These are phyloP conservation scores for Melanogaster broomeanus DNA, from an alignment of 768 basidiomycete species.

Conservation along the genomic window DNA sequence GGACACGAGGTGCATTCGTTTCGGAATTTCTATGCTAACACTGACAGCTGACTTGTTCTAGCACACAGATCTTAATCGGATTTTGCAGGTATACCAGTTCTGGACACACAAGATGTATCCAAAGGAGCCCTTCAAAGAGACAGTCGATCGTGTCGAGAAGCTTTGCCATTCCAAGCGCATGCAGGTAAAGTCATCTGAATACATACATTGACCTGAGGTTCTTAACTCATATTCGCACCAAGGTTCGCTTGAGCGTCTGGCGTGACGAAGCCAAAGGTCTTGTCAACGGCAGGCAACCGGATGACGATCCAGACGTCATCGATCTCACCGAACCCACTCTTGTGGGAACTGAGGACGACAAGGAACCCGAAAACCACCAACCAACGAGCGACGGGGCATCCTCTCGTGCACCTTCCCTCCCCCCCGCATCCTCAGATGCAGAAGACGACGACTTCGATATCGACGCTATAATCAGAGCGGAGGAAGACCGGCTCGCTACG, in stretches of 20 bases:
- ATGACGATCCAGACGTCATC: constrained; percentile 25
- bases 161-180: constrained; percentile 84
- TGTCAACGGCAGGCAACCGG: constrained; percentile 34
- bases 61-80: constrained; percentile 77
- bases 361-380: constrained; percentile 7
- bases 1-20: constrained; percentile 77
- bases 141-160: constrained; percentile 83
- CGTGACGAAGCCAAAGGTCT: constrained; percentile 62
- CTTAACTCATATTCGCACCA: constrained; percentile 10
- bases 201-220: not conserved
- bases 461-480: constrained; percentile 50
- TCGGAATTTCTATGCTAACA: not conserved
- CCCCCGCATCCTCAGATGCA: constrained; percentile 41
- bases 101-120: constrained; percentile 96
- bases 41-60: constrained; percentile 31
- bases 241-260: constrained; percentile 80
- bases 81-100: constrained; percentile 86
- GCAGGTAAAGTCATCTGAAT: constrained; percentile 54
- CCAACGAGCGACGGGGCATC: constrained; percentile 30
- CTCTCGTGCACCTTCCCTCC: constrained; percentile 41
- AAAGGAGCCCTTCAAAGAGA: constrained; percentile 84
- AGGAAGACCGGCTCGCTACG: constrained; percentile 36
- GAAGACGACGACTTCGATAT: constrained; percentile 53
- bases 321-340: constrained; percentile 31
- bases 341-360: constrained; percentile 25